Evolutionary conservation across 306 rosid genomes (phyloP).

Genomic region (Trifolium pratense): DNA sequence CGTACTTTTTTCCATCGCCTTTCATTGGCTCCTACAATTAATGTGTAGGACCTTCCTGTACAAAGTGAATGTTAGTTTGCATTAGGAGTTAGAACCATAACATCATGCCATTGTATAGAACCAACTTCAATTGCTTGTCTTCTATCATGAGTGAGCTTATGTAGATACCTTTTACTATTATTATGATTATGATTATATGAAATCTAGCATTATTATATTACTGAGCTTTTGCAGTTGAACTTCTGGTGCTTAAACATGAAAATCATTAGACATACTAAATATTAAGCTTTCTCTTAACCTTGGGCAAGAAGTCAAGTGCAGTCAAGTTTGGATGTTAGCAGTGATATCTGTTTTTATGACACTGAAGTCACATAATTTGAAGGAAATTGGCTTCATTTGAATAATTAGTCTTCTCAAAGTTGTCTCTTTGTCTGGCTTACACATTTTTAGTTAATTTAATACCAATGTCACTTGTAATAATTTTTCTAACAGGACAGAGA

Average conservation of each 20-base stretch:
- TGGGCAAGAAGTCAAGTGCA: too few species aligned
- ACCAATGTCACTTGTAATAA: background rate
- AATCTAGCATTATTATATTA: constrained; percentile 1
- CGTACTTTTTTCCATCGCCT: constrained; percentile 89
- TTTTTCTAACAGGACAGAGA: background rate
- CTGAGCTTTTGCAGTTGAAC: background rate
- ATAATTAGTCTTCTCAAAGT: background rate
- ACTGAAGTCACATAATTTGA: background rate
- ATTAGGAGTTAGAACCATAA: background rate
- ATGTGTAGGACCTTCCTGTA: constrained; percentile 84
- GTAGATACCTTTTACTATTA: background rate
- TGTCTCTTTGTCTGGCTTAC: background rate
- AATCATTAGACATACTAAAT: too few species aligned
- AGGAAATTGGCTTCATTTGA: background rate
- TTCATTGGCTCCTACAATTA: constrained; percentile 82
- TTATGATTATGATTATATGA: background rate
- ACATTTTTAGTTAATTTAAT: background rate
- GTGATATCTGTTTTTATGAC: background rate
- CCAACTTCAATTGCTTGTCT: background rate
- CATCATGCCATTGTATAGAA: background rate
- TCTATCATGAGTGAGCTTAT: background rate
- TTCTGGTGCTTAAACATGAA: too few species aligned
- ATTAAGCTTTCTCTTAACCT: too few species aligned
- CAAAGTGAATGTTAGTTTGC: constrained; percentile 20
- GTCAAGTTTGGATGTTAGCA: background rate